Percentiles rank a stretch among this genome's conserved stretches.
These are phyloP conservation scores for Cinchona pubescens DNA, from an alignment of 257 asterid genomes.

Conservation along the genomic window DNA sequence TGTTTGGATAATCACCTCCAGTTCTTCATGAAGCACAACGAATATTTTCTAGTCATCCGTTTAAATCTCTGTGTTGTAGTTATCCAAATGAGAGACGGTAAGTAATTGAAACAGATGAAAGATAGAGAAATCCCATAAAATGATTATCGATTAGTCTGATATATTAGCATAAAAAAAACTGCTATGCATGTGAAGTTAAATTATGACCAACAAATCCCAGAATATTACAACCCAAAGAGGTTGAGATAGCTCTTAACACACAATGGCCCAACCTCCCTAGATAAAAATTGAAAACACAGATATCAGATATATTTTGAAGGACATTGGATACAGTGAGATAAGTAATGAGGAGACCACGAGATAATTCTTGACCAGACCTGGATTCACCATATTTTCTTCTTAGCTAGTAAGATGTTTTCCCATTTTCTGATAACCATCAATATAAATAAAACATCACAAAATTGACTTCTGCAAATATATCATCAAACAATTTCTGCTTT, in stretches of 20 bases:
- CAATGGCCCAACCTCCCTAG: background rate
- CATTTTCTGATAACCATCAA: background rate
- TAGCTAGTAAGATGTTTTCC: background rate
- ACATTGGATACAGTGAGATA: background rate
- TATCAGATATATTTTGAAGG: background rate
- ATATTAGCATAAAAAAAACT: background rate
- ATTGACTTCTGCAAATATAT: background rate
- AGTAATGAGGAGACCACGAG: background rate
- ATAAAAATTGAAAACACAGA: background rate
- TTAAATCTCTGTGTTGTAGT: slow-evolving; percentile 73
- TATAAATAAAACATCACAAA: background rate
- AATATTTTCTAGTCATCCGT: slow-evolving; percentile 73
- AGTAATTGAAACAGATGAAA: slow-evolving; percentile 26
- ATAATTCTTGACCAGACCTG: background rate
- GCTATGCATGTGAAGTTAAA: background rate
- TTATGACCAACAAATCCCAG: background rate
- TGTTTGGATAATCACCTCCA: slow-evolving; percentile 46
- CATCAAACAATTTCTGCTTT: background rate
- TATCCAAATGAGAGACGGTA: slow-evolving; percentile 15
- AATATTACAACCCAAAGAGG: background rate
- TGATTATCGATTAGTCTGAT: background rate
- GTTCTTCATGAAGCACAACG: slow-evolving; percentile 71
- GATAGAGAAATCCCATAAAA: background rate
- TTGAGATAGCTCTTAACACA: background rate
- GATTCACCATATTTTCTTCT: background rate